Evolutionary conservation across 768 basidiomycete species (phyloP), one percentile per base, ranked within the genome.

Genomic region (Xerocomus potaroensis): DNA sequence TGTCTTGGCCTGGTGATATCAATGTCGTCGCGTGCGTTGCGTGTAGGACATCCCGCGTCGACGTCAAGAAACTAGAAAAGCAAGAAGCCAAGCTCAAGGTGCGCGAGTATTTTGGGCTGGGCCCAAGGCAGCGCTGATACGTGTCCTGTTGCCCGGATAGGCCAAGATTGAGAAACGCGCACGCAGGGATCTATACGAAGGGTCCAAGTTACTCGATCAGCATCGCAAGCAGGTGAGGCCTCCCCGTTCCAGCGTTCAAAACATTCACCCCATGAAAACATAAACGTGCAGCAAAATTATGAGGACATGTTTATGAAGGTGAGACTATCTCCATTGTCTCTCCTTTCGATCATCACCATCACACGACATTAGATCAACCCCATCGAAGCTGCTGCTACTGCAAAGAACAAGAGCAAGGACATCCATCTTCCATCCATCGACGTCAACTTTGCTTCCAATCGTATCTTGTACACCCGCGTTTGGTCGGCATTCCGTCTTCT

Each of bases 231-330:
- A 93, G 75, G 88, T 84, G 52, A n/a, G n/a, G n/a, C n/a, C n/a
- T n/a, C n/a, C n/a, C n/a, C 45, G 72, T 55, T 32, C 27, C 21
- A 8, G 29, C 14, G 6, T 5, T 18, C 30, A 12, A 16, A 19
- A 4, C 11, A 32, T 23, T 27, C 18, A n/a, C 27, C 30, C 45
- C 26, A 41, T 35, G 11, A 10, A 6, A 5, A 16, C 37, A 15
- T n/a, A 4, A 22, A 15, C 4, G 16, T 9, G n/a, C 57, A 98
- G 84, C 92, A 97, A 87, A 81, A 85, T 16, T 98, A 97, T 69
- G 95, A 98, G 63, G 96, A 99, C 63, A 85, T 99, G 82, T 99
- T 93, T 71, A 90, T 99, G 89, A 91, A 96, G 77, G 92, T 84
- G 43, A 42, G 52, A n/a, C n/a, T 19, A 9, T 10, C 14, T 5